Base-by-base conservation (phyloP, 805 yeast species). In the Starmera caribaea region DNA sequence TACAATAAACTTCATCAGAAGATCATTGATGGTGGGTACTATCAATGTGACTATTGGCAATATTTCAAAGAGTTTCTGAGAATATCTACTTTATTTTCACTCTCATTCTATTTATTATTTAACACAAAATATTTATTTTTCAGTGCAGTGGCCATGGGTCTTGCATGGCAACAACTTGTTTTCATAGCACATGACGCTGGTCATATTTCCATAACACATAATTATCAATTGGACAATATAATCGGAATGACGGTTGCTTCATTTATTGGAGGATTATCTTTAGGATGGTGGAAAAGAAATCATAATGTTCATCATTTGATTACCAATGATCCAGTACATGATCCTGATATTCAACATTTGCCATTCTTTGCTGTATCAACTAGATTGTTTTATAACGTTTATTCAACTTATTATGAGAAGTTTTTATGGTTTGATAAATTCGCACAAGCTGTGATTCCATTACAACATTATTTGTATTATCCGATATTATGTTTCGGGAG, bases 211-310 rank as follows among this genome's bases (percentile, higher is more conserved):
- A 81, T 87, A 38, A 80, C 95, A 0, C 96, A 87, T 56, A 67
- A 82, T 50, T 87, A 81, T 59, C 81, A 79, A 48, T 35, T 74
- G 9, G 96, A 87, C 58, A 87, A 81, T 53, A 55, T 81, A 15
- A 67, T 84, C 41, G 94, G 95, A 1, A 74, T 79, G 58, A 38
- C 75, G 2, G 66, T 87, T 37, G 94, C 95, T 1, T 76, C 84
- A 45, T 87, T 71, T 66, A 60, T 78, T 38, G 96, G 96, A n/a
- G 96, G 96, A 0, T 66, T 87, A 33, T 83, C 95, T 35, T 55
- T 86, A 16, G 95, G 95, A 2, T 87, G 96, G 96, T 87, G 96
- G 96, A 88, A 87, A 51, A 69, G 89, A 38, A 87, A 84, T 59
- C 96, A 87, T 61, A 87, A 87, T 56, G 94, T 87, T n/a, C 96